A percentile compares a stretch with the other conserved stretches of the same genome.
phyloP scores from a whole-genome alignment of 257 asterid species.

The Ballota nigra region DNA sequence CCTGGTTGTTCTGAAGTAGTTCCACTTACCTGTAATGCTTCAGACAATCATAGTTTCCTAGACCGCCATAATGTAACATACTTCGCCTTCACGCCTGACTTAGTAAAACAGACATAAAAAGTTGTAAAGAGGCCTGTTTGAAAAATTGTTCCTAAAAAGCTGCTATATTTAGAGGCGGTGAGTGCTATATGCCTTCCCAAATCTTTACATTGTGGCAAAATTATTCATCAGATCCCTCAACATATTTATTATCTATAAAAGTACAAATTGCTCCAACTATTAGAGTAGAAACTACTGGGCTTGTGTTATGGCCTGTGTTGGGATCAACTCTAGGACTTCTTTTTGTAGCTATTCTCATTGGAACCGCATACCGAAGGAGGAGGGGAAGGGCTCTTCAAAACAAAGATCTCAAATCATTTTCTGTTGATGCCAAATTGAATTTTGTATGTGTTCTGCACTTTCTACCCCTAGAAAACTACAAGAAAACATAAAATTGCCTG shows the following conservation, averaged over 20 bases:
- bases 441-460: too few relatives aligned
- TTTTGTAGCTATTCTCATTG: not conserved
- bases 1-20: constrained; percentile 13
- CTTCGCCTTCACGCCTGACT: constrained; percentile 22
- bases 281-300: not conserved
- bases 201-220: constrained; percentile 17
- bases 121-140: constrained; percentile 38
- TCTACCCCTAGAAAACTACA: too few relatives aligned
- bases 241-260: constrained; percentile 2
- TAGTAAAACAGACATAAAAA: not conserved
- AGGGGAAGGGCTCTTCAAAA: too few relatives aligned
- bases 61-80: constrained; percentile 36
- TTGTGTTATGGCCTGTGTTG: constrained; percentile 8
- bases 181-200: constrained; percentile 37
- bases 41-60: constrained; percentile 11
- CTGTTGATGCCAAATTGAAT: too few relatives aligned
- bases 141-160: constrained; percentile 47
- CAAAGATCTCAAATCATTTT: too few relatives aligned
- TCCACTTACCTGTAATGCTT: constrained; percentile 28
- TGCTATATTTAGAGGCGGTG: constrained; percentile 30
- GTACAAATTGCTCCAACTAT: not conserved
- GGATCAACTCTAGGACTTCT: constrained; percentile 14
- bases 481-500: too few relatives aligned
- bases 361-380: not conserved
- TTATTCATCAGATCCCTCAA: not conserved